A percentile compares a stretch with the other conserved stretches of the same genome.
These are phyloP conservation scores for Conidiobolus incongruus DNA, from an alignment of 371 early-diverging fungal genomes.

Conservation along the genomic window DNA sequence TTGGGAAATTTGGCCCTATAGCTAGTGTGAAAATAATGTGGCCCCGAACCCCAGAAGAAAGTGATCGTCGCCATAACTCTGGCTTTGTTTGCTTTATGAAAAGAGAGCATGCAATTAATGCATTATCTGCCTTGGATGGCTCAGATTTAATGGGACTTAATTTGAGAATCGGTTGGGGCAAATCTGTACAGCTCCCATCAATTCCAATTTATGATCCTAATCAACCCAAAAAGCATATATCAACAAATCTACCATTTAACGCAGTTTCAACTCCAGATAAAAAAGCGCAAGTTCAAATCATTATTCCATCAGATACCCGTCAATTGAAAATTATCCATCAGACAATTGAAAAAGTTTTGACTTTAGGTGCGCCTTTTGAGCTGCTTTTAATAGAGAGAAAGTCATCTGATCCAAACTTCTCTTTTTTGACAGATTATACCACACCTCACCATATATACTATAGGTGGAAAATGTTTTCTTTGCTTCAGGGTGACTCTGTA, in stretches of 20 bases:
- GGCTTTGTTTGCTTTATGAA: slow-evolving; percentile 87
- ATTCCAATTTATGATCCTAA: slow-evolving; percentile 49
- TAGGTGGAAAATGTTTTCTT: slow-evolving; percentile 75
- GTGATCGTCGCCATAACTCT: slow-evolving; percentile 40
- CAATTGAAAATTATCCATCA: slow-evolving; percentile 54
- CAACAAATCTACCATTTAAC: slow-evolving; percentile 46
- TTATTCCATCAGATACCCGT: slow-evolving; percentile 30
- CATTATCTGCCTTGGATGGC: slow-evolving; percentile 51
- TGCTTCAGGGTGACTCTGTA: slow-evolving; percentile 65
- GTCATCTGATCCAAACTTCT: slow-evolving; percentile 31
- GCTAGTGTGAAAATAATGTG: slow-evolving; percentile 90
- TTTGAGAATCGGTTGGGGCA: slow-evolving; percentile 76
- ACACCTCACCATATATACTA: slow-evolving; percentile 69
- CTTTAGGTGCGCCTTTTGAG: slow-evolving; percentile 58
- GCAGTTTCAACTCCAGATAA: slow-evolving; percentile 13
- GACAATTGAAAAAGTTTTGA: slow-evolving; percentile 54
- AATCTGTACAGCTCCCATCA: slow-evolving; percentile 54
- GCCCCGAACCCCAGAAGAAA: slow-evolving; percentile 74
- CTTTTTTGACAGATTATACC: slow-evolving; percentile 46
- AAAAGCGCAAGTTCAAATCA: slow-evolving; percentile 19
- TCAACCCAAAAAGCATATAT: neutral
- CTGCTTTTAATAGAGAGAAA: slow-evolving; percentile 41
- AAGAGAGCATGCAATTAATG: slow-evolving; percentile 43
- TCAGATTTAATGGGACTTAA: slow-evolving; percentile 28
- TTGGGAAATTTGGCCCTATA: slow-evolving; percentile 68